phyloP scores from a whole-genome alignment of 805 yeast genomes.

The Vanderwaltozyma yarrowii region DNA sequence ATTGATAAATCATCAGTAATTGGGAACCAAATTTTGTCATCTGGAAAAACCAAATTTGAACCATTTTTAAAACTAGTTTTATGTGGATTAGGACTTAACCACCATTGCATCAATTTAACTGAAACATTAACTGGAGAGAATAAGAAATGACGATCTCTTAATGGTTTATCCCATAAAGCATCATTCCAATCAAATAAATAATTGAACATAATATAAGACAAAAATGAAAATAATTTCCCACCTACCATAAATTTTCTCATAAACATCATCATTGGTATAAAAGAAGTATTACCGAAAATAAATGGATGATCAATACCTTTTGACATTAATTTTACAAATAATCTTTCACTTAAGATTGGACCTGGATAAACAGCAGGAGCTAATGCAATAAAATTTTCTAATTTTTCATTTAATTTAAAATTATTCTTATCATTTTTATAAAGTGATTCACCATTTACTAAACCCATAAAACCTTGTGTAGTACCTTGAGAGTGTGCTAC shows the following conservation, averaged over 20 bases:
- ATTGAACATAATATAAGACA: slow-evolving; percentile 76
- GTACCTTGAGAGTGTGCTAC: slow-evolving; percentile 93
- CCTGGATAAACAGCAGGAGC: slow-evolving; percentile 95
- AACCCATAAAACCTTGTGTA: slow-evolving; percentile 65
- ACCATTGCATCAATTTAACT: slow-evolving; percentile 81
- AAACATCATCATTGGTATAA: slow-evolving; percentile 63
- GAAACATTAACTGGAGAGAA: slow-evolving; percentile 83
- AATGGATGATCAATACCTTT: slow-evolving; percentile 36
- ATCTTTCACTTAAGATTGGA: slow-evolving; percentile 48
- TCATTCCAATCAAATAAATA: slow-evolving; percentile 86
- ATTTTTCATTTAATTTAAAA: slow-evolving; percentile 39
- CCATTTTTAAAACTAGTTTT: slow-evolving; percentile 34
- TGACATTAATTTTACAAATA: slow-evolving; percentile 56
- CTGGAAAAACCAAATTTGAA: slow-evolving; percentile 39
- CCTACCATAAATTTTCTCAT: slow-evolving; percentile 43
- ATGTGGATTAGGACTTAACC: slow-evolving; percentile 47
- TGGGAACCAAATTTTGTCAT: slow-evolving; percentile 45
- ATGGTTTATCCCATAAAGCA: slow-evolving; percentile 54
- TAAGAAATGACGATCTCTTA: slow-evolving; percentile 66
- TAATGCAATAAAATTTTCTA: slow-evolving; percentile 62
- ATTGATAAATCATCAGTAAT: slow-evolving; percentile 2
- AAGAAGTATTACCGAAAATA: slow-evolving; percentile 69
- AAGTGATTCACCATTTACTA: slow-evolving; percentile 36
- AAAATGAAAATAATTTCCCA: slow-evolving; percentile 44
- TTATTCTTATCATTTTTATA: slow-evolving; percentile 13